Evolutionary conservation across 768 basidiomycete species (phyloP), one percentile per base, ranked within the genome.

Genomic region (Scleroderma bovista): DNA sequence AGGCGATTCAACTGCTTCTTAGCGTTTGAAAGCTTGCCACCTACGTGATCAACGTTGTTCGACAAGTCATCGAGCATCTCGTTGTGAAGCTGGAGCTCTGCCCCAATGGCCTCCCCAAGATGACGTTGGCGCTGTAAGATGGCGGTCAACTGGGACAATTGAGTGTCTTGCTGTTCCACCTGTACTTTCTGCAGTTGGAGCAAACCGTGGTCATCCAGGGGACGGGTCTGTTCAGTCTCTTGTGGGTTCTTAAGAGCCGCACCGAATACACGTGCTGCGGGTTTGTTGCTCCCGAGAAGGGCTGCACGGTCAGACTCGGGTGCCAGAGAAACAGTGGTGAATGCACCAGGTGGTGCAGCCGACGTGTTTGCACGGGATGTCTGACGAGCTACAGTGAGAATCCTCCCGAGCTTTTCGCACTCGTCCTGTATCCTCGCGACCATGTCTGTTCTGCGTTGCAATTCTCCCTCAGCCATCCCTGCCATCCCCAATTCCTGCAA

Each of bases 391-490:
- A 88, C 80, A 31, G 88, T 86, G 37, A 92, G 84, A 76, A 95
- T 89, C 74, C 81, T 82, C 34, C 81, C 80, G 51, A 96, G 73
- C 72, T 86, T 89, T 72, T 88, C 88, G 71, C 89, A 86, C 64
- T 97, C 94, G 63, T 93, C 92, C 68, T 88, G 86, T 57, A 97
- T 72, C 51, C 86, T 76, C 48, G 84, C 87, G 45, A 93, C 83
- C 84, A 96, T 84, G 60, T 93, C 94, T 52, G 85, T 85, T 54
- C 95, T 75, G 49, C 95, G 73, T 69, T 87, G 84, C 59, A 92
- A 73, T 74, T 98, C 95, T n/a, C 95, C 95, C 65, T 92, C 83
- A 56, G 81, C 85, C 77, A 97, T 79, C 33, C 88, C 91, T 37
- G 73, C 72, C 65, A 80, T 66, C 8, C 74, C 86, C 33, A 90